Evolutionary conservation across 2,329 filamentous ascomycete species (phyloP).

Genomic region (Lomentospora prolificans): DNA sequence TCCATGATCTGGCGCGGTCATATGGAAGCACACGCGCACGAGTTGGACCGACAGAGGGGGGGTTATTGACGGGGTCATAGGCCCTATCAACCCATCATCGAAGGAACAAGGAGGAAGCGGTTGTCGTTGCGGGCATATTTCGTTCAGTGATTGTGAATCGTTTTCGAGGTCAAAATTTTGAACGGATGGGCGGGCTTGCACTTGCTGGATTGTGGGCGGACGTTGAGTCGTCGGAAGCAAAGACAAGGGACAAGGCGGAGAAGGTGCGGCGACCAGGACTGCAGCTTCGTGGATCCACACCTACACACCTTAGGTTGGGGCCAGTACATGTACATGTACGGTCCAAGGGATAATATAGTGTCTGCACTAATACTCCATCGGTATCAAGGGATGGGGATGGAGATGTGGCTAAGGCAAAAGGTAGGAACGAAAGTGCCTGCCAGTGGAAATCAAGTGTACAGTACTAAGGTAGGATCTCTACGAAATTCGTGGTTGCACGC

Average conservation of each 20-base stretch:
- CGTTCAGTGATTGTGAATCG: not conserved
- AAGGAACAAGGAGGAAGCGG: not conserved
- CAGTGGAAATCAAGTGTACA: not conserved
- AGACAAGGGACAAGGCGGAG: not conserved
- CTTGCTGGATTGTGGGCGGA: not conserved
- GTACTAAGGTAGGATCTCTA: too few species aligned
- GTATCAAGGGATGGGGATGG: not conserved
- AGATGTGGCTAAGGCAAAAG: not conserved
- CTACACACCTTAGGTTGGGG: not conserved
- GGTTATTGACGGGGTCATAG: constrained; percentile 8
- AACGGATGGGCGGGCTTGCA: not conserved
- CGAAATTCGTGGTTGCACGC: not conserved
- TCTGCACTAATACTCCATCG: not conserved
- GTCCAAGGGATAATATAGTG: not conserved
- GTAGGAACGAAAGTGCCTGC: not conserved
- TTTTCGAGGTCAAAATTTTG: not conserved
- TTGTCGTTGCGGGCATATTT: not conserved
- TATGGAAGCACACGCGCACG: constrained; percentile 10
- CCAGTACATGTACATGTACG: not conserved
- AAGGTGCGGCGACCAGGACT: not conserved
- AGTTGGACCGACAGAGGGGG: constrained; percentile 7
- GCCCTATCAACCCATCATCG: constrained; percentile 2
- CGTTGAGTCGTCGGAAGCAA: not conserved
- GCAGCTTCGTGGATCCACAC: not conserved
- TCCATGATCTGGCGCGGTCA: constrained; percentile 34